Evolutionary conservation across 805 yeast species (phyloP), one percentile per base, ranked within the genome.

Genomic region (Zygoascus biomembranicola): DNA sequence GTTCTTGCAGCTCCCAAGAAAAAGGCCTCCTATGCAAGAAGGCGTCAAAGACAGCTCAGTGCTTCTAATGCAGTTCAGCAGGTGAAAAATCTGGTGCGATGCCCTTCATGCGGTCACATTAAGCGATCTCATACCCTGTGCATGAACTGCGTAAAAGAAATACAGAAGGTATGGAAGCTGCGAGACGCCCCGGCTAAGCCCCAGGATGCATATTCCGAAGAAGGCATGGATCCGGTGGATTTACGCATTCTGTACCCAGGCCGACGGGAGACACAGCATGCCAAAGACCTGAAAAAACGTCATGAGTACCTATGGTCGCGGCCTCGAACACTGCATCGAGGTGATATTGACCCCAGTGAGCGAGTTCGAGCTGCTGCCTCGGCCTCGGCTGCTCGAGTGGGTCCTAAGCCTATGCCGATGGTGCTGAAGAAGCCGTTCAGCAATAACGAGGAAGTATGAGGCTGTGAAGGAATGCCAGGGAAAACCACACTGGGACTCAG

Each of bases 31-130:
- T 88, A 89, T 67, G 81, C 81, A 72, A 87, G 88, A 69, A 86
- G 87, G 64, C 83, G 97, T 69, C 84, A 80, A 66, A 82, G 90
- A 72, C 81, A 85, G 61, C 80, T 87, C 59, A 90, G 89, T 3
- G 95, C 87, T 10, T 77, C 81, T 54, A 92, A 89, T 68, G 94
- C 90, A 61, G 73, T 87, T 60, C 81, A 87, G 67, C 82, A 84
- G 50, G 76, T 87, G 59, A 79, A 82, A 53, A 84, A 87, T 66
- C 74, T 94, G 63, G 88, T 85, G 57, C 80, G 95, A 67, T 92
- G 99, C 67, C 97, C 98, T 2, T 85, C 96, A 0, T 92, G 99
- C 73, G 99, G 99, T 45, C 85, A 87, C 57, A 85, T 81, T 62
- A 94, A 92, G 72, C 78, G 97, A 65, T 82, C 94, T 1, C 96